A percentile compares a stretch with the other conserved stretches of the same genome.
phyloP scores from a whole-genome alignment of 768 basidiomycete species.

The Fomitopsis serialis region DNA sequence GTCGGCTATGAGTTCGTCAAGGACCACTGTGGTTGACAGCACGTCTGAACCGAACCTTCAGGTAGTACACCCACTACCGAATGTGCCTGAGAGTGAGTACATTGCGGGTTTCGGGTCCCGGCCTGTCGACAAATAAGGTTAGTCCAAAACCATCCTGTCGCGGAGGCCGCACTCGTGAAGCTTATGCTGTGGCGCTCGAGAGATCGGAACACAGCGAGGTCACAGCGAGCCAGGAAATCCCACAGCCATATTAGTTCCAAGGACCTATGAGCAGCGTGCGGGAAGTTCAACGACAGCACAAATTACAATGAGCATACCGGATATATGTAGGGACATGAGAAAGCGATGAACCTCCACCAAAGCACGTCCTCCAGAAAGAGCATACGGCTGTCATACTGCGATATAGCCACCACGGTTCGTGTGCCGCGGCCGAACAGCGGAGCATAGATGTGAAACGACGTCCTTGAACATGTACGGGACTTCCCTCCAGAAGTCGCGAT shows the following conservation, averaged over 20 bases:
- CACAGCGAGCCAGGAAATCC: neutral
- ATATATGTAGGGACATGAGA: constrained; percentile 66
- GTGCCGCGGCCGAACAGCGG: constrained; percentile 62
- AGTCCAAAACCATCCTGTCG: too few species aligned
- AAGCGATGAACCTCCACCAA: constrained; percentile 44
- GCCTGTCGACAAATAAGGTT: too few species aligned
- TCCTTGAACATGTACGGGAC: constrained; percentile 83
- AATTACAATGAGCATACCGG: constrained; percentile 60
- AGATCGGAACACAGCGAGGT: neutral
- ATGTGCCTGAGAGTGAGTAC: too few species aligned
- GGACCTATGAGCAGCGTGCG: neutral
- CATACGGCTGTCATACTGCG: constrained; percentile 45
- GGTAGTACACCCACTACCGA: too few species aligned
- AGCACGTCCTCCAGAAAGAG: neutral
- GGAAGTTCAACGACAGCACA: neutral
- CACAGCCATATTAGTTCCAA: neutral
- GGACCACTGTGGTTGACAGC: neutral
- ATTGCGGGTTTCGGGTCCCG: too few species aligned
- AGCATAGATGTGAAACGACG: constrained; percentile 72
- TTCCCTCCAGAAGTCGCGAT: constrained; percentile 88
- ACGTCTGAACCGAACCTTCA: too few species aligned
- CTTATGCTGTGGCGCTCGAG: neutral
- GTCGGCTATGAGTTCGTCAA: too few species aligned
- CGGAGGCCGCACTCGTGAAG: too few species aligned
- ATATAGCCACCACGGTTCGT: constrained; percentile 71